Percentiles rank a stretch among this genome's conserved stretches.
phyloP scores from a whole-genome alignment of 1,284 basidiomycete genomes.

The Pholiota adiposa region DNA sequence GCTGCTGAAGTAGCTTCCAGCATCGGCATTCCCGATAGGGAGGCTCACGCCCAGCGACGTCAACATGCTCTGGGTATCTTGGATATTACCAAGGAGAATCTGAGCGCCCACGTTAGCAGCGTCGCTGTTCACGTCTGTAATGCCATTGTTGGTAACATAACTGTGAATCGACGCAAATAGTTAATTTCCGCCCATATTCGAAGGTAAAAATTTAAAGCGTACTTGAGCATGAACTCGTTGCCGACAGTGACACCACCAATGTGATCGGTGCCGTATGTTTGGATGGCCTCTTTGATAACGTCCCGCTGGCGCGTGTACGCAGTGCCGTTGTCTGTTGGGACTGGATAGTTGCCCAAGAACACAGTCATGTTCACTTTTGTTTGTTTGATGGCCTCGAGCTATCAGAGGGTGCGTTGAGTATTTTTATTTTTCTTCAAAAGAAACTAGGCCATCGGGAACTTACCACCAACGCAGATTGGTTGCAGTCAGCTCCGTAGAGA shows the following conservation, averaged over 20 bases:
- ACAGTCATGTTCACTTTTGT: constrained; percentile 92
- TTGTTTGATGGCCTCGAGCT: constrained; percentile 67
- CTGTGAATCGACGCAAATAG: constrained; percentile 36
- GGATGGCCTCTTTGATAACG: constrained; percentile 68
- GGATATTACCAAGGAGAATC: constrained; percentile 67
- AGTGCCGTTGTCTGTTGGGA: constrained; percentile 59
- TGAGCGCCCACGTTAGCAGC: constrained; percentile 56
- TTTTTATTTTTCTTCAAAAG: neutral
- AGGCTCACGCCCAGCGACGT: constrained; percentile 58
- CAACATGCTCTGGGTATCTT: constrained; percentile 65
- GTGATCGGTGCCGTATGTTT: constrained; percentile 80
- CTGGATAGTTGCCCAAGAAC: constrained; percentile 81
- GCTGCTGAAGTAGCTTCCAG: constrained; percentile 85
- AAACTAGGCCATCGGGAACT: constrained; percentile 14
- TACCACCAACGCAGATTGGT: constrained; percentile 50
- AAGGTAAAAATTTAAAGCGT: constrained; percentile 28
- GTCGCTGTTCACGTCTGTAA: constrained; percentile 50
- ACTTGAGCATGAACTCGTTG: constrained; percentile 86
- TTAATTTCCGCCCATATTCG: neutral
- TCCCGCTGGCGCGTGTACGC: constrained; percentile 80
- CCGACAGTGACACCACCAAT: constrained; percentile 83
- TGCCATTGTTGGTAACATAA: constrained; percentile 54
- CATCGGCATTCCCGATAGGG: constrained; percentile 88
- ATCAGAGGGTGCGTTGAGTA: neutral
- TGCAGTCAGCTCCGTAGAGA: constrained; percentile 53